Evolutionary conservation across 1,284 basidiomycete species (phyloP).

Genomic region (Cutaneotrichosporon sp.): DNA sequence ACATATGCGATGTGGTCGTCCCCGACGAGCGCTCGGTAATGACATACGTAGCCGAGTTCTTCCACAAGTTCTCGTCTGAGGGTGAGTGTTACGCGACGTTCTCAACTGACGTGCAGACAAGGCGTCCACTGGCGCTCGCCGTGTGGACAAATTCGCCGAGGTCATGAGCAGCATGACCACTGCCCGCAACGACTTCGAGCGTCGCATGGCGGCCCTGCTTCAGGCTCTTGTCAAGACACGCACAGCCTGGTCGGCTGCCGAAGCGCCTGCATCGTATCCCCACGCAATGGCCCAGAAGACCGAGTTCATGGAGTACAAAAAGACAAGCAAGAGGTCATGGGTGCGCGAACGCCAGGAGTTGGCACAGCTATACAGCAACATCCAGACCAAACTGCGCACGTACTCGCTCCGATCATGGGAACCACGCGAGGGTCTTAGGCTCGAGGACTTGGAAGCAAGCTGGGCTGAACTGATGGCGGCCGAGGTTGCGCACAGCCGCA

Average conservation of each 20-base stretch:
- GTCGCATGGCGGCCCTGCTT: conserved; percentile 67
- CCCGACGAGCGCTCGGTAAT: conserved; percentile 86
- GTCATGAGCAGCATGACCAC: conserved; percentile 69
- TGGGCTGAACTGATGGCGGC: conserved; percentile 73
- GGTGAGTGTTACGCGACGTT: conserved; percentile 57
- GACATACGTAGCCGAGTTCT: conserved; percentile 77
- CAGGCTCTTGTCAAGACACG: conserved; percentile 64
- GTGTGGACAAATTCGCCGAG: conserved; percentile 94
- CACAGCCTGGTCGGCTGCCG: conserved; percentile 63
- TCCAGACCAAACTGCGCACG: conserved; percentile 90
- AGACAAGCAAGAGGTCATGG: conserved; percentile 79
- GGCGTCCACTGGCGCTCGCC: conserved; percentile 86
- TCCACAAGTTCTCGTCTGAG: conserved; percentile 97
- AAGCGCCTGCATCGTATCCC: conserved; percentile 70
- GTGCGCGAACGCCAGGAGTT: conserved; percentile 88
- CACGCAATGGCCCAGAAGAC: conserved; percentile 76
- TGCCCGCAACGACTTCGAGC: conserved; percentile 78
- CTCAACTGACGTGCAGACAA: conserved; percentile 64
- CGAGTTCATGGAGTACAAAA: conserved; percentile 78
- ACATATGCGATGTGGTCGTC: conserved; percentile 81
- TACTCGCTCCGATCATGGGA: conserved; percentile 81
- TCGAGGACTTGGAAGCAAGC: conserved; percentile 72
- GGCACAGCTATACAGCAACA: conserved; percentile 83
- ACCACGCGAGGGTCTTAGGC: conserved; percentile 68
- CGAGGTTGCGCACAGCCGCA: conserved; percentile 74